Conservation (phyloP, 2,329 filamentous ascomycete genomes). For the Fusarium sp. region DNA sequence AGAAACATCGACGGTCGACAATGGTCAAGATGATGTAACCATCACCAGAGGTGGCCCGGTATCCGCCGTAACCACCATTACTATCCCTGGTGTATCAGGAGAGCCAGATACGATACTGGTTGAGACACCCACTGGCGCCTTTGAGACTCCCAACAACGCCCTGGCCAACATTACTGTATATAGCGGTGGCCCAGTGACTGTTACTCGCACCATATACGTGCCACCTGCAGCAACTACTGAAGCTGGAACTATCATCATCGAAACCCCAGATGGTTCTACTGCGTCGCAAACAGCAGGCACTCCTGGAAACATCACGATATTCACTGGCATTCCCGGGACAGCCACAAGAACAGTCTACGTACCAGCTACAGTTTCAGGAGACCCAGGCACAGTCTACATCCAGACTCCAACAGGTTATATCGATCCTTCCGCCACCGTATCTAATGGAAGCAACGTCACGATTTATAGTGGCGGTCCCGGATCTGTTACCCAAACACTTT, state of each 20-base stretch:
- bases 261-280: conserved; percentile 5
- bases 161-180: conserved; percentile 7
- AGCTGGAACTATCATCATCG: not conserved
- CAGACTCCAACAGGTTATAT: not conserved
- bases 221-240: conserved; percentile 1
- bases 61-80: not conserved
- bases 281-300: not conserved
- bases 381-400: conserved; percentile 3
- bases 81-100: not conserved
- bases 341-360: conserved; percentile 9
- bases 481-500: not conserved
- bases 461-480: not conserved
- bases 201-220: not conserved
- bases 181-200: not conserved
- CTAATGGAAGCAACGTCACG: conserved; percentile 5
- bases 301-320: conserved; percentile 13
- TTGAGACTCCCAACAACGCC: conserved; percentile 4
- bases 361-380: not conserved
- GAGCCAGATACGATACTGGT: conserved; percentile 6
- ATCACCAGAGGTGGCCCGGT: conserved; percentile 1
- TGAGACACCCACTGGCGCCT: conserved; percentile 4
- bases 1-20: too few species aligned
- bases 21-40: not conserved
- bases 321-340: conserved; percentile 1
- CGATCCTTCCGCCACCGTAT: not conserved